Base-by-base conservation (phyloP, 169 alveolate species). In the Nephromyces sp. region DNA sequence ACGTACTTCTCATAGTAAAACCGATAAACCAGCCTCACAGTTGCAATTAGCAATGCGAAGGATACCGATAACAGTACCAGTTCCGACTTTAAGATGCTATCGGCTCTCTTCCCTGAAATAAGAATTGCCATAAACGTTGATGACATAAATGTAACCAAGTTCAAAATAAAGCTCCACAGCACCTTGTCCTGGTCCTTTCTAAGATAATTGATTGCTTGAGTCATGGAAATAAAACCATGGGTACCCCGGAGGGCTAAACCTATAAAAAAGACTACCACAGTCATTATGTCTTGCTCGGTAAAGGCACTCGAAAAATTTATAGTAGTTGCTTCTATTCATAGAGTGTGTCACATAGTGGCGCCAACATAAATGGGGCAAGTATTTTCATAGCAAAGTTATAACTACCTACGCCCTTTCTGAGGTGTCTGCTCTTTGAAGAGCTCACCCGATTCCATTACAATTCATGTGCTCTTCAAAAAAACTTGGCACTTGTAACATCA, bases 241-340 rank as follows among this genome's bases (percentile, higher is more conserved):
- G 24, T 66, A 22, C 78, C 78, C 6, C 78, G 2, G 35, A 72
- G 64, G 31, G 78, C 78, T 6, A 72, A 64, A 21, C 78, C 78
- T 71, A 52, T 2, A 15, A 21, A 5, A n/a, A 25, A 2, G 32
- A 25, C 69, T n/a, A 6, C 6, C 21, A 3, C 35, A 6, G 28
- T 29, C n/a, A n/a, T n/a, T n/a, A n/a, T n/a, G n/a, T n/a, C n/a
- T n/a, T n/a, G n/a, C n/a, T n/a, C n/a, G n/a, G n/a, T n/a, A n/a
- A n/a, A n/a, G n/a, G n/a, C n/a, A n/a, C n/a, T n/a, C n/a, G n/a
- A n/a, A n/a, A n/a, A n/a, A n/a, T n/a, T n/a, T n/a, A n/a, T n/a
- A n/a, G n/a, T n/a, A n/a, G n/a, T n/a, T n/a, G n/a, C n/a, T n/a
- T n/a, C n/a, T n/a, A n/a, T n/a, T n/a, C n/a, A n/a, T n/a, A n/a